phyloP scores from a whole-genome alignment of 345 rosid species.

The Bruguiera sexangula region DNA sequence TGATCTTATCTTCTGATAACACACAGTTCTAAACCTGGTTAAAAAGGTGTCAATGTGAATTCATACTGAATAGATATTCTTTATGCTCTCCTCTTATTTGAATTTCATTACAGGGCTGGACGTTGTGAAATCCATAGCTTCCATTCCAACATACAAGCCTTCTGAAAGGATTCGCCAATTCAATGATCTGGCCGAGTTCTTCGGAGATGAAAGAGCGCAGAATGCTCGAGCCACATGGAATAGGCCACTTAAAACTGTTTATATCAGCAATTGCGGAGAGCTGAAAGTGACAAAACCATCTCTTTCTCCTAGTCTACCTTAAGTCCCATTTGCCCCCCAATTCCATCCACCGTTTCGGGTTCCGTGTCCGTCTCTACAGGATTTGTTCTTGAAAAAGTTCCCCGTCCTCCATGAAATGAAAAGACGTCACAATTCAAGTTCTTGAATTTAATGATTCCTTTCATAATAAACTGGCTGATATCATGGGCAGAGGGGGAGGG shows the following conservation, averaged over 20 bases:
- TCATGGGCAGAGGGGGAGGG: too few relatives aligned
- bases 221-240: slow-evolving; percentile 71
- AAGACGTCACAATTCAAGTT: neutral
- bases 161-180: slow-evolving; percentile 59
- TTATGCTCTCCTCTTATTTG: neutral
- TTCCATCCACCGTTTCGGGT: neutral
- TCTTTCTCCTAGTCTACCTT: slow-evolving; percentile 65
- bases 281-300: slow-evolving; percentile 74
- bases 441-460: neutral
- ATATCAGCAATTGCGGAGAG: slow-evolving; percentile 73
- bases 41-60: neutral
- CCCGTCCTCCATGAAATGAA: neutral
- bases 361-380: neutral
- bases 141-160: slow-evolving; percentile 75
- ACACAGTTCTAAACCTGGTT: neutral
- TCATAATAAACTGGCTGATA: neutral
- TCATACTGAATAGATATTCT: neutral
- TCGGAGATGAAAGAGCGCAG: slow-evolving; percentile 87
- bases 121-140: slow-evolving; percentile 68
- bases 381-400: neutral
- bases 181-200: slow-evolving; percentile 67
- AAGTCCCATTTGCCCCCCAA: neutral
- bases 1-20: too few relatives aligned
- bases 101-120: slow-evolving; percentile 56
- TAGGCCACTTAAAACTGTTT: slow-evolving; percentile 72